Base-by-base conservation (phyloP, 108 stramenopile species). In the Conticribra weissflogii region DNA sequence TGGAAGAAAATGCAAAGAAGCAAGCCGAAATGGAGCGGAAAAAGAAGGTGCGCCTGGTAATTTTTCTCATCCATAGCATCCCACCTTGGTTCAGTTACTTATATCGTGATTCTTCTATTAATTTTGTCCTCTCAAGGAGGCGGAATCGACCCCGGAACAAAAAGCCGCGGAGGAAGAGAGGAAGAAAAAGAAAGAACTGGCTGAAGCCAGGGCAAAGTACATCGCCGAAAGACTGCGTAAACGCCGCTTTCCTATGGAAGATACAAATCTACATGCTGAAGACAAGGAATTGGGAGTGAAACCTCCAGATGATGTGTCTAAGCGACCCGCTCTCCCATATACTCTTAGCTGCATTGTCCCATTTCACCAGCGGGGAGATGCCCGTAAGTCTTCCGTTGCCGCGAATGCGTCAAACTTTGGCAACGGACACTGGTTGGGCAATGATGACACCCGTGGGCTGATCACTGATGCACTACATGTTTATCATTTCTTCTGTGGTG, bases 191-290 rank as follows among this genome's bases (percentile, higher is more conserved):
- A 69, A 45, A 44, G 70, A 81, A 45, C 75, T 54, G 33, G 72
- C 72, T 17, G 83, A 66, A 31, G 66, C 65, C 9, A 67, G 51
- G 23, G 66, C 72, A 46, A 79, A 77, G 81, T 78, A 59, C 77
- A 86, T 52, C 24, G 76, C 64, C 14, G 90, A 91, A 23, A 72
- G 75, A 27, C 63, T 94, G 25, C 82, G 82, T 30, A 85, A 77
- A 59, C 84, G 93, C 5, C 84, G 85, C 47, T 91, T 84, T 63
- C 93, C 93, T 23, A 91, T 94, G 76, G 93, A 94, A 41, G 93
- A 94, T 76, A 74, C 82, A 28, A 64, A 79, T 25, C 65, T 94
- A 30, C 86, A 88, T 61, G 71, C 61, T 17, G 89, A 94, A 79
- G 88, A 94, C 64, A 87, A 85, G 68, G 93, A 94, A 66, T 77